A percentile compares a stretch with the other conserved stretches of the same genome.
These are phyloP conservation scores for Magnolia officinalis DNA, from an alignment of 164 flowering plant species.

Conservation along the genomic window DNA sequence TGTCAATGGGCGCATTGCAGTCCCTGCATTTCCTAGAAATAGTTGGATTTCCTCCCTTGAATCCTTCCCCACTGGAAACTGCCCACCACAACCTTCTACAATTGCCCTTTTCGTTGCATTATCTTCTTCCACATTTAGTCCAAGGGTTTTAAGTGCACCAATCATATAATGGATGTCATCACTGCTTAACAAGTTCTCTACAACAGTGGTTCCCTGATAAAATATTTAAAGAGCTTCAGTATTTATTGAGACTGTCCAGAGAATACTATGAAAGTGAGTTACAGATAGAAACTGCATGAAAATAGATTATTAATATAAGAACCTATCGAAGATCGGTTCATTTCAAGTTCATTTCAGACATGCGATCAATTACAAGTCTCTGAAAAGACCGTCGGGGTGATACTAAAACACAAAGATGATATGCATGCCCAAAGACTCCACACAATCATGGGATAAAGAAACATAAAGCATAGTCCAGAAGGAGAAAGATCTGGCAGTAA, in stretches of 20 bases:
- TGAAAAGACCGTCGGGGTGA: neutral
- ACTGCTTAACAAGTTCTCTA: conserved; percentile 86
- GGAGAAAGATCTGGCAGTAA: no score
- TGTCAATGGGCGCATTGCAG: conserved; percentile 98
- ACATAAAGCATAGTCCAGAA: neutral
- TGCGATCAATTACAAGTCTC: neutral
- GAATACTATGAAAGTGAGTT: neutral
- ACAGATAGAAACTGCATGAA: no score
- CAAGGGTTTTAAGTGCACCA: conserved; percentile 68
- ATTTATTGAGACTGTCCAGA: neutral
- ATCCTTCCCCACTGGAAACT: conserved; percentile 70
- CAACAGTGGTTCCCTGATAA: conserved; percentile 78
- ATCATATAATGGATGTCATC: conserved; percentile 85
- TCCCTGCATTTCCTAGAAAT: conserved; percentile 98
- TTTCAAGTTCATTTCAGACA: neutral
- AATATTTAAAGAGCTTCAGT: neutral
- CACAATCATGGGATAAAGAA: neutral
- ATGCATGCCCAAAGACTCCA: neutral
- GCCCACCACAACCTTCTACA: conserved; percentile 77
- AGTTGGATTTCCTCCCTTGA: conserved; percentile 62
- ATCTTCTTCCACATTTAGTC: conserved; percentile 60
- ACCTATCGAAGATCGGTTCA: neutral
- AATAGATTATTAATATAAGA: neutral
- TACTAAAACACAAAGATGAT: neutral
- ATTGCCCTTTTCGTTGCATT: conserved; percentile 41